Evolutionary conservation across 495 filamentous ascomycete genomes (phyloP).

Genomic region (Cladorrhinum samala): DNA sequence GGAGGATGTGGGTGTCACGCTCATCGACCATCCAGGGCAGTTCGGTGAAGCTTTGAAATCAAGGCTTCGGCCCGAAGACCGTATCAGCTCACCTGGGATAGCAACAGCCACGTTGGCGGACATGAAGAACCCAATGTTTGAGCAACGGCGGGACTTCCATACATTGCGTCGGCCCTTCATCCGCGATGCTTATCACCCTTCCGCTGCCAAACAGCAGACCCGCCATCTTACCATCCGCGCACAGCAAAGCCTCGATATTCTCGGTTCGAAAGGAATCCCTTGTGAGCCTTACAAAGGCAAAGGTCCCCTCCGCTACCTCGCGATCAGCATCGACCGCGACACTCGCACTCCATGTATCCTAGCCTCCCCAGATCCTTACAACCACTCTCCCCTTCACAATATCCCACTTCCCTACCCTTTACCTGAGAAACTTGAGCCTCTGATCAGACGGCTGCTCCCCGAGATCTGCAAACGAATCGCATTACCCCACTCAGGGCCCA

Average conservation of each 20-base stretch:
- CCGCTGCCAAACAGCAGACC: slow-evolving; percentile 1
- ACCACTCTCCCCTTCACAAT: too few relatives aligned
- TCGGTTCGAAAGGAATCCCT: slow-evolving; percentile 45
- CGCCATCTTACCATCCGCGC: slow-evolving; percentile 56
- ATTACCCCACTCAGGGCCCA: too few relatives aligned
- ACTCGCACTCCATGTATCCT: slow-evolving; percentile 60
- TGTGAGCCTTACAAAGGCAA: slow-evolving; percentile 39
- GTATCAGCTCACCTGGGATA: too few relatives aligned
- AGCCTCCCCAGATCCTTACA: slow-evolving; percentile 47
- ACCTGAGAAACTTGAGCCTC: too few relatives aligned
- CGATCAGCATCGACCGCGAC: slow-evolving; percentile 60
- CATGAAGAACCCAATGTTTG: too few relatives aligned
- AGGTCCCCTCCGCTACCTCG: slow-evolving; percentile 38
- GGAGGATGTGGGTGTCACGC: slow-evolving; percentile 62
- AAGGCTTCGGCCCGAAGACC: slow-evolving; percentile 25
- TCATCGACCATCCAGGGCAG: slow-evolving; percentile 75
- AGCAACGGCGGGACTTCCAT: neutral
- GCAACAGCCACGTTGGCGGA: too few relatives aligned
- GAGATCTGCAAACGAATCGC: too few relatives aligned
- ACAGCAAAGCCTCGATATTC: slow-evolving; percentile 52
- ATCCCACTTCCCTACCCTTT: too few relatives aligned
- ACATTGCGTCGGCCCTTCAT: neutral
- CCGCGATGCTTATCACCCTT: too few relatives aligned
- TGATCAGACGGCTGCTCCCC: too few relatives aligned
- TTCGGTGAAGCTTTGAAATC: slow-evolving; percentile 69